Percentiles rank a stretch among this genome's conserved stretches.
Evolutionary conservation across 2,329 filamentous ascomycete genomes (phyloP).

Genomic region (Neonectria magnoliae): DNA sequence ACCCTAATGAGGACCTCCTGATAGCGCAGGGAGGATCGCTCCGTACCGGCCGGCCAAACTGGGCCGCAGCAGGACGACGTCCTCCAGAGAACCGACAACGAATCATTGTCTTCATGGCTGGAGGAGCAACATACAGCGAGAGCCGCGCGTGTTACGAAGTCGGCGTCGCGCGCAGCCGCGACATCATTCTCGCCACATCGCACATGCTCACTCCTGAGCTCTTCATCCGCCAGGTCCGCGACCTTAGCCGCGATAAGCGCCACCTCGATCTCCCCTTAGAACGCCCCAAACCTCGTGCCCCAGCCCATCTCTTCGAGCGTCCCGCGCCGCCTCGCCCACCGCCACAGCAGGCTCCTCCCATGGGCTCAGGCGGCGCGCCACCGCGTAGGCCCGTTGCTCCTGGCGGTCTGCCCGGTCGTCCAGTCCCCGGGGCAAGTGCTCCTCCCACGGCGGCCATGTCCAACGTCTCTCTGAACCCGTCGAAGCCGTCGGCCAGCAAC

Average conservation of each 20-base stretch:
- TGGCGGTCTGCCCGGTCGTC: constrained; percentile 42
- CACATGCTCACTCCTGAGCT: constrained; percentile 91
- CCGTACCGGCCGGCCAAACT: constrained; percentile 91
- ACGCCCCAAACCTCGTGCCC: constrained; percentile 81
- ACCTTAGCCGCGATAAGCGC: constrained; percentile 79
- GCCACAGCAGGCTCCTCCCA: constrained; percentile 39
- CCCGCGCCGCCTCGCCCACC: constrained; percentile 63
- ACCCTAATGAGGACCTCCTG: constrained; percentile 68
- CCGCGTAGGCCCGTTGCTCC: constrained; percentile 33
- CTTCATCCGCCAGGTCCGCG: constrained; percentile 84
- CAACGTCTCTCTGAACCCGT: constrained; percentile 60
- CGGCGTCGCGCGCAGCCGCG: constrained; percentile 75
- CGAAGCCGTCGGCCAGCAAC: constrained; percentile 35
- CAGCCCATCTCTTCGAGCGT: constrained; percentile 85
- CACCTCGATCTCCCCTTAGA: constrained; percentile 84
- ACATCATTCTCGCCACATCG: constrained; percentile 88
- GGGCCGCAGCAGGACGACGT: constrained; percentile 85
- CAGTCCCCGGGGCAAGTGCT: constrained; percentile 36
- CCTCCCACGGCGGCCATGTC: constrained; percentile 65
- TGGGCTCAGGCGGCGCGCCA: constrained; percentile 36
- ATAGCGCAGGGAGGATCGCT: constrained; percentile 76
- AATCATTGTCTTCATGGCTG: constrained; percentile 93
- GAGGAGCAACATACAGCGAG: constrained; percentile 94
- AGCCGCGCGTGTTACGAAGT: constrained; percentile 89
- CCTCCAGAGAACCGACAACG: constrained; percentile 84